These are phyloP conservation scores for Fallopia convolvulus DNA, from an alignment of 148 eudicot genomes.

Conservation along the genomic window DNA sequence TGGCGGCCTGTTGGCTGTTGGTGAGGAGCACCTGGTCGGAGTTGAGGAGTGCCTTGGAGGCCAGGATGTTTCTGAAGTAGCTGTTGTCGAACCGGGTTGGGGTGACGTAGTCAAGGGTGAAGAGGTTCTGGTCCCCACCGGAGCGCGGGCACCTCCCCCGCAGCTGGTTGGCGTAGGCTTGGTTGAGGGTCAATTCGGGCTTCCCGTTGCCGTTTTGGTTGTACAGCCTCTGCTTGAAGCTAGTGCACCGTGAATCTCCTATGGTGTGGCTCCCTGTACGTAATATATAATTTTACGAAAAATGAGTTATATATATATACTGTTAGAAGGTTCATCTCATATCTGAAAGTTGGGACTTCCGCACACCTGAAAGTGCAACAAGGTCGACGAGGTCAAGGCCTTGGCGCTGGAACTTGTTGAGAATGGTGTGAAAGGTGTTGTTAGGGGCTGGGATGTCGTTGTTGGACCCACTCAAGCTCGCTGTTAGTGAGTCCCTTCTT, in stretches of 20 bases:
- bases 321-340: too few species aligned
- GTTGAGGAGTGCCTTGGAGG: slow-evolving; percentile 37
- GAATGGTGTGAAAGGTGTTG: slow-evolving; percentile 69
- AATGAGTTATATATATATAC: too few species aligned
- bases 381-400: slow-evolving; percentile 68
- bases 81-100: slow-evolving; percentile 52
- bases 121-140: slow-evolving; percentile 77
- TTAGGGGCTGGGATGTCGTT: slow-evolving; percentile 79
- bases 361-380: slow-evolving; percentile 64
- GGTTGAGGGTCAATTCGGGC: slow-evolving; percentile 48
- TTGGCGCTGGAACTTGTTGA: slow-evolving; percentile 56
- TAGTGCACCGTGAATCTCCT: slow-evolving; percentile 72
- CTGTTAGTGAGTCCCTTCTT: slow-evolving; percentile 59
- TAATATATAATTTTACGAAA: too few species aligned
- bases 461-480: slow-evolving; percentile 79
- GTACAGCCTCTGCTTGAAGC: slow-evolving; percentile 91
- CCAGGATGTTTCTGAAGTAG: slow-evolving; percentile 52
- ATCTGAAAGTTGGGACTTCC: too few species aligned
- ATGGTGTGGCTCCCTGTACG: slow-evolving; percentile 79
- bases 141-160: slow-evolving; percentile 62
- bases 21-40: slow-evolving; percentile 57
- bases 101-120: slow-evolving; percentile 36
- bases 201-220: slow-evolving; percentile 51
- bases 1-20: slow-evolving; percentile 28
- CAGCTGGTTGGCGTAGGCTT: slow-evolving; percentile 41